Percentiles rank a stretch among this genome's conserved stretches.
phyloP scores from a whole-genome alignment of 768 basidiomycete genomes.

The Austroboletus festivus region DNA sequence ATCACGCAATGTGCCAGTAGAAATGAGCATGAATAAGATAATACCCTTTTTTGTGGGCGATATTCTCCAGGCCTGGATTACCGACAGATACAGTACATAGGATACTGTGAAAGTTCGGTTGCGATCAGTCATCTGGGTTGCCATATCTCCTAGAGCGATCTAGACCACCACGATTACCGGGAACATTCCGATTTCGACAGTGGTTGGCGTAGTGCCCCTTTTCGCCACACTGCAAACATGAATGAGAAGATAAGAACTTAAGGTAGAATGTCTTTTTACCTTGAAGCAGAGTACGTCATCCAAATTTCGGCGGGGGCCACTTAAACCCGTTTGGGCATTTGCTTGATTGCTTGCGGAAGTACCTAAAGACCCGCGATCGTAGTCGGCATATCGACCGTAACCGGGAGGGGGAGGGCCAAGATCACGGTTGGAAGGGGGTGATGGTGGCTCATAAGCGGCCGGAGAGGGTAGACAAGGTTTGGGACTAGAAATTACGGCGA shows the following conservation, averaged over 20 bases:
- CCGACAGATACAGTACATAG: no score
- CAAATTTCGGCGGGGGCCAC: slow-evolving; percentile 61
- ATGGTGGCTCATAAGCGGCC: slow-evolving; percentile 74
- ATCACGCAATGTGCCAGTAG: no score
- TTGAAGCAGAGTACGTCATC: slow-evolving; percentile 88
- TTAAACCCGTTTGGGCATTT: slow-evolving; percentile 30
- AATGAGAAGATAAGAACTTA: slow-evolving; percentile 2
- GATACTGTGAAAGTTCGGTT: no score
- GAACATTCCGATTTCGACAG: slow-evolving; percentile 87
- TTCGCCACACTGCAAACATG: slow-evolving; percentile 67
- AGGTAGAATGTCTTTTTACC: slow-evolving; percentile 42
- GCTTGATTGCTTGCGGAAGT: slow-evolving; percentile 24
- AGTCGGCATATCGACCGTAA: slow-evolving; percentile 80
- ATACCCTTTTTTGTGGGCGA: no score
- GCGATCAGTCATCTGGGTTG: slow-evolving; percentile 27
- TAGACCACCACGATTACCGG: slow-evolving; percentile 84
- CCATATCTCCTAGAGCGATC: slow-evolving; percentile 44
- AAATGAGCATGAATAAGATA: no score
- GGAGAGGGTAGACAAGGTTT: slow-evolving; percentile 69
- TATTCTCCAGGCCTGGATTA: no score
- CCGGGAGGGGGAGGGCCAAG: slow-evolving; percentile 91
- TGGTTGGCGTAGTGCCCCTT: slow-evolving; percentile 95
- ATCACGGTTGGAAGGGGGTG: slow-evolving; percentile 70
- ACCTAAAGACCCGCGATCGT: slow-evolving; percentile 51
- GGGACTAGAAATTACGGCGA: slow-evolving; percentile 48